Evolutionary conservation across 176 grass and related monocot genomes (phyloP).

Genomic region (Eleusine indica): DNA sequence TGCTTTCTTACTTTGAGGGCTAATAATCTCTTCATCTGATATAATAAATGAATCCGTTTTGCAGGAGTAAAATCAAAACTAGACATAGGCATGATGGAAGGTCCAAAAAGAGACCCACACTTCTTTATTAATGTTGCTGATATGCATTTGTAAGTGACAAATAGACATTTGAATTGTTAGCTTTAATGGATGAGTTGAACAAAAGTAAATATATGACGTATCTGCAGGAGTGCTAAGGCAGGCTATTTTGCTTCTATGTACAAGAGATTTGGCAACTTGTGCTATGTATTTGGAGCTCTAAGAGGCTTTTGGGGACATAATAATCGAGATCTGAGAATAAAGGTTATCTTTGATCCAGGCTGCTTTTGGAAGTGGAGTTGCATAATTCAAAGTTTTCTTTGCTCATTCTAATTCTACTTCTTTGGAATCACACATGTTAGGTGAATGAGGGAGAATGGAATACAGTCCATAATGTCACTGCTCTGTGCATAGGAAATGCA

Average conservation of each 20-base stretch:
- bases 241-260: constrained; percentile 94
- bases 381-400: constrained; percentile 31
- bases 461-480: constrained; percentile 71
- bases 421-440: constrained; percentile 46
- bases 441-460: constrained; percentile 83
- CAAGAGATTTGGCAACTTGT: constrained; percentile 91
- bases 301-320: constrained; percentile 83
- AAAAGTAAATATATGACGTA: constrained; percentile 18
- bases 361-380: constrained; percentile 19
- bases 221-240: constrained; percentile 89
- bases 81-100: constrained; percentile 79
- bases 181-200: constrained; percentile 28
- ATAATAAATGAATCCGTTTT: constrained; percentile 35
- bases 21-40: constrained; percentile 15
- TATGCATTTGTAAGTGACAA: constrained; percentile 84
- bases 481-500: constrained; percentile 90
- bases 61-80: constrained; percentile 85
- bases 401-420: neutral
- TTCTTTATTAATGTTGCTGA: constrained; percentile 98
- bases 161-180: constrained; percentile 8
- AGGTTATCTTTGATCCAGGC: constrained; percentile 53
- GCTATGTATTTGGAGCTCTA: constrained; percentile 86
- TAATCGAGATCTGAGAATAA: constrained; percentile 82
- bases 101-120: constrained; percentile 59
- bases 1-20: constrained; percentile 9